A percentile compares a stretch with the other conserved stretches of the same genome.
These are phyloP conservation scores for Physaria fendleri DNA, from an alignment of 345 rosid species.

Conservation along the genomic window DNA sequence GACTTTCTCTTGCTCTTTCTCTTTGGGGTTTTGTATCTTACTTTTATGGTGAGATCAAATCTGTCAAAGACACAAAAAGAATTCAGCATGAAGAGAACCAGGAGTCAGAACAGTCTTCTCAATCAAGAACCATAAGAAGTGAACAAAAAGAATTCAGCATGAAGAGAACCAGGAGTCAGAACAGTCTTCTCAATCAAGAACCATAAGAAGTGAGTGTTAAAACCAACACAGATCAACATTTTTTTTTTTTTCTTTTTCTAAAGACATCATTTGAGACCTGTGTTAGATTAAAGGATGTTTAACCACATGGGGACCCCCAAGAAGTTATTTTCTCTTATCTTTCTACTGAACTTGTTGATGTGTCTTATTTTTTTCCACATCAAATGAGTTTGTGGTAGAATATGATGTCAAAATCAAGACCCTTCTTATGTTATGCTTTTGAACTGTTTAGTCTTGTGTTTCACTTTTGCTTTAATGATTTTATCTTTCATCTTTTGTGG, in stretches of 20 bases:
- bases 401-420: conserved; percentile 15
- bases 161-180: conserved; percentile 7
- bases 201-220: conserved; percentile 5
- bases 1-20: conserved; percentile 57
- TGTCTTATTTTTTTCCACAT: conserved; percentile 13
- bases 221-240: background rate
- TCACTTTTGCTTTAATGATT: conserved; percentile 4
- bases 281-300: conserved; percentile 6
- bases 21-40: conserved; percentile 72
- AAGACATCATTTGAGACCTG: background rate
- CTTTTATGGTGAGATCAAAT: conserved; percentile 57
- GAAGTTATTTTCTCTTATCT: background rate
- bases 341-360: background rate
- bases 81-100: conserved; percentile 2
- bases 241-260: too few species aligned
- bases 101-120: conserved; percentile 7
- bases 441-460: background rate
- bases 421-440: conserved; percentile 5
- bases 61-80: conserved; percentile 19
- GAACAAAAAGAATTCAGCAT: conserved; percentile 10
- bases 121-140: background rate
- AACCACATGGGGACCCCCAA: background rate
- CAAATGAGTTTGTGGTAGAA: conserved; percentile 17
- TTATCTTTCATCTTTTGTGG: background rate
- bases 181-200: background rate